Evolutionary conservation across 2,329 filamentous ascomycete genomes (phyloP), one percentile per base, ranked within the genome.

Genomic region (Aspergillus carbonarius): DNA sequence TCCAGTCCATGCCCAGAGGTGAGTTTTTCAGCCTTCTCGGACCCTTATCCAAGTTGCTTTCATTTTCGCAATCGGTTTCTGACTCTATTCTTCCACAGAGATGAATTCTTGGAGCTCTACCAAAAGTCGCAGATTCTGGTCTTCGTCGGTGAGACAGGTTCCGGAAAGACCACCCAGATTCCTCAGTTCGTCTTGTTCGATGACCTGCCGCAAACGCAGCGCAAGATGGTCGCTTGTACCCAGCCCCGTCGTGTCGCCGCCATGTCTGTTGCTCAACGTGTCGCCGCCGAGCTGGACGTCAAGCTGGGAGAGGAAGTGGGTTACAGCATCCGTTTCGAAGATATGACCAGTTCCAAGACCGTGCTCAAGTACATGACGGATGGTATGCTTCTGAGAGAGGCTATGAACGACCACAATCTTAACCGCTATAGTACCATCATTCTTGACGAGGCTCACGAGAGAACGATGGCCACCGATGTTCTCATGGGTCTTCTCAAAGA

Each of bases 341-440:
- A 99, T 75, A 90, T 88, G 80, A 98, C 95, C 1, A 85, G 90
- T 52, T 86, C 87, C 58, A 92, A 91, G 76, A 99, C 95, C 1
- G 86, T 96, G 61, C 85, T 99, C 73, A 99, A 99, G 82, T 99
- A 99, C 82, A 99, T 99, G 95, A 99, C 96, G 46, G 95, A 99
- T 72, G 96, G 96, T 85, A 98, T 99, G 89, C 87, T 99, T 70
- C 83, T 98, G 71, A 84, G 95, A 71, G 95, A 99, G 78, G 93
- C 95, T 58, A 96, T 99, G 88, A 88, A 97, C 77, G 95, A 99
- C 75, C 91, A 93, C 71, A 85, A 96, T 68, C 86, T 99, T 78
- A 88, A 85, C 52, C 90, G 93, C 55, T 99, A 99, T 79, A 95
- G 92, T 81, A 96, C 91, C 70, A 98, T 99, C 73, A 98, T 99